Percentiles rank a stretch among this genome's conserved stretches.
Conservation (phyloP, 176 grass and related monocot genomes). For the Paspalum notatum region DNA sequence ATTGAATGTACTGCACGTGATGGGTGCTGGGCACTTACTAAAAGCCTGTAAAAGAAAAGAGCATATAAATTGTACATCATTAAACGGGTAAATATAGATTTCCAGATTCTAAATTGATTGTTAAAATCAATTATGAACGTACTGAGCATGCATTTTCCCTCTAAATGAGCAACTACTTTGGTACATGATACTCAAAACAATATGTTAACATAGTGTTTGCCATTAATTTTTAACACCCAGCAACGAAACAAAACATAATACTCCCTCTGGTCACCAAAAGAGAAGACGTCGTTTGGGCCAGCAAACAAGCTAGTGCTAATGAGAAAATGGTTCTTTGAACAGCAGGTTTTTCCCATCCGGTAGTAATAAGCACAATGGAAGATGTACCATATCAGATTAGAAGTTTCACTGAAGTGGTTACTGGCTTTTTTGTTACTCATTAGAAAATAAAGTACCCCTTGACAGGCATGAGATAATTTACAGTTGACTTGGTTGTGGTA, state of each 20-base stretch:
- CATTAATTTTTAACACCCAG: constrained; percentile 6
- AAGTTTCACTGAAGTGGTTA: neutral
- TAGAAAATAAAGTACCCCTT: constrained; percentile 22
- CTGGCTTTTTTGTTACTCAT: neutral
- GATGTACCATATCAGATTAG: neutral
- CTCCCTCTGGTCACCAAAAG: too few relatives aligned
- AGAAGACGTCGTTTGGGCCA: too few relatives aligned
- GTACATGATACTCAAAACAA: neutral
- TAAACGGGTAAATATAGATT: neutral
- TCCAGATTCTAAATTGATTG: neutral
- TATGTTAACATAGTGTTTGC: constrained; percentile 9
- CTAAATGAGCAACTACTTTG: neutral
- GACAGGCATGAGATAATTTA: neutral
- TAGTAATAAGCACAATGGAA: constrained; percentile 7
- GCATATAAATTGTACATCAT: constrained; percentile 29
- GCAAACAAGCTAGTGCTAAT: too few relatives aligned
- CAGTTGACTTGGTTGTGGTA: neutral
- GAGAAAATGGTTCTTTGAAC: too few relatives aligned
- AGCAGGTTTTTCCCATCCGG: too few relatives aligned
- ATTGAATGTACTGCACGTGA: constrained; percentile 93
- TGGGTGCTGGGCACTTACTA: constrained; percentile 71
- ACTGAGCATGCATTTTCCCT: neutral
- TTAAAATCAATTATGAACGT: neutral
- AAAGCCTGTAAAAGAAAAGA: constrained; percentile 66
- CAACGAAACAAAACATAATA: neutral